Evolutionary conservation across 768 basidiomycete species (phyloP), one percentile per base, ranked within the genome.

Genomic region (Tricholoma sp.): DNA sequence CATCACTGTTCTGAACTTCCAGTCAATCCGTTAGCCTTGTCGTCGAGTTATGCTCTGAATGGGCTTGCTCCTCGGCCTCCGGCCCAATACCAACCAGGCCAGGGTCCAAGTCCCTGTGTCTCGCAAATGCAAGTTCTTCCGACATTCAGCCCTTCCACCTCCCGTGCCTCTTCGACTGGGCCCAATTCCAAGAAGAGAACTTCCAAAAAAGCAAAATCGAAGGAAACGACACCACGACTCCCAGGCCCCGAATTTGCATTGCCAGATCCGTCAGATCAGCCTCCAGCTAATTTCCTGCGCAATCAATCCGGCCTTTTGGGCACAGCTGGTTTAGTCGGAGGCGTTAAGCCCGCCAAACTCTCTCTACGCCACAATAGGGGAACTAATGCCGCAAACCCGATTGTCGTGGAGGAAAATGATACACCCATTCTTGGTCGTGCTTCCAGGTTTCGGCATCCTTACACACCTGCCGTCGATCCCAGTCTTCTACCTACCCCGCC

Each of bases 1-100:
- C 89, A 88, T 78, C 79, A 76, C 73, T 79, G 77, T 88, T 88
- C 88, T 91, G 87, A 91, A 91, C 80, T 85, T 76, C 81, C 88
- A 75, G 80, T 86, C 78, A 75, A 83, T 78, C 84, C 85, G 83
- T 72, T 86, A 89, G 88, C 83, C 78, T 80, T 79, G 76, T 79
- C 80, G 71, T 74, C 78, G 74, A 78, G 72, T 65, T 71, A 69
- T 69, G 69, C 67, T 62, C 63, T 45, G 39, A 61, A 57, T 43
- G 61, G 53, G 60, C 62, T 61, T 62, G 60, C 72, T 73, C 64
- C 63, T 64, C 74, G 71, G 66, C 74, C 75, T 68, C 74, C 71
- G 71, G 72, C 74, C 66, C 63, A 64, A 54, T 53, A 56, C 35
- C 66, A 64, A 63, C 54, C 46, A 32, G 37, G 31, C 11, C 52